Base-by-base conservation (phyloP, 2,329 filamentous ascomycete species). In the Teratosphaeria destructans region DNA sequence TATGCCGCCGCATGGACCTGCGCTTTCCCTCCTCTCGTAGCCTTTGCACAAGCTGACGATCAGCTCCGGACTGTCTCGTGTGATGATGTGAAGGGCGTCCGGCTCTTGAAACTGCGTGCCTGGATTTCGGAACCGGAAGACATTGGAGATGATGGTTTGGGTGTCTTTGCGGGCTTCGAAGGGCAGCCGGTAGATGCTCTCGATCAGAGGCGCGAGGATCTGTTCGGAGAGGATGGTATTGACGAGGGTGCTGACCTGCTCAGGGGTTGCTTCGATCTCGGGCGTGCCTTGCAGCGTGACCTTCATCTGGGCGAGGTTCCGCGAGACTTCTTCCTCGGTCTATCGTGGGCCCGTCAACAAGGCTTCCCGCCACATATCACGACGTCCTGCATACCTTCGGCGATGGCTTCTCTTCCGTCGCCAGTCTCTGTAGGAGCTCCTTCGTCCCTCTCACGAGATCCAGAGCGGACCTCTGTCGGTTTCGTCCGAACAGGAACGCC, bases 101-200 rank as follows among this genome's bases (percentile, higher is more conserved):
- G 91, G 90, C 63, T 95, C 90, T 65, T 82, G 80, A 23, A 86
- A 84, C 1, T 82, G 83, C 52, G 82, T 83, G 52, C 76, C 75
- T 11, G 84, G 79, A 5, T 88, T 88, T 64, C 89, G 89, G 79
- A 94, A 96, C 65, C 92, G 89, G 72, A 96, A 90, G 66, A 95
- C 88, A 73, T 93, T 94, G 49, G 91, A 96, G 77, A 97, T 94
- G 72, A 96, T 94, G 63, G 94, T 89, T 73, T 96, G 93, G 12
- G 90, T 89, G 71, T 96, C 93, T 78, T 96, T 97, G 70, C 93
- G 87, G 43, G 92, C 90, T 78, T 99, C 94, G 78, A 99, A 99
- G 0, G 93, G 91, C 4, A 99, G 82, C 57, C 87, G 84, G 75
- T 90, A 85, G 54, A 99, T 87, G 71, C 88, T 88, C 62, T 86